Evolutionary conservation across 495 filamentous ascomycete genomes (phyloP).

Genomic region (Penicillium odoratum): DNA sequence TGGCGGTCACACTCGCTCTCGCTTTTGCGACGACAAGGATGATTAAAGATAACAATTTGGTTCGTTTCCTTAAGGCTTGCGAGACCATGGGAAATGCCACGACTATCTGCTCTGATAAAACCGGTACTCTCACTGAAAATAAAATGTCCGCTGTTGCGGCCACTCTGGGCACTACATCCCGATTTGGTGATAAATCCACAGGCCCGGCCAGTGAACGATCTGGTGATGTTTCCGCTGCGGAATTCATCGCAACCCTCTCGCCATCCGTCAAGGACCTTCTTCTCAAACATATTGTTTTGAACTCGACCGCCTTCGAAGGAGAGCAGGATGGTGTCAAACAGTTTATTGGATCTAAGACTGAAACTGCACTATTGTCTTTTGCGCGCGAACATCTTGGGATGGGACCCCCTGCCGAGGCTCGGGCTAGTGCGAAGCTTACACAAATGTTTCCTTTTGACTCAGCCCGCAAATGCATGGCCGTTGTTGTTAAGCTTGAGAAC

Average conservation of each 20-base stretch:
- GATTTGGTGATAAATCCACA: slow-evolving; percentile 62
- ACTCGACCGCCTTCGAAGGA: slow-evolving; percentile 88
- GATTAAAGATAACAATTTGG: slow-evolving; percentile 93
- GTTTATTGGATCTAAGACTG: slow-evolving; percentile 89
- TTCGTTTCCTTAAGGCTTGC: slow-evolving; percentile 86
- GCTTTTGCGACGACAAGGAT: slow-evolving; percentile 94
- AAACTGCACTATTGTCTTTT: slow-evolving; percentile 77
- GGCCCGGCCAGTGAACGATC: slow-evolving; percentile 19
- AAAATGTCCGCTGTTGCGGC: slow-evolving; percentile 87
- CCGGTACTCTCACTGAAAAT: slow-evolving; percentile 91
- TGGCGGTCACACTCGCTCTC: slow-evolving; percentile 90
- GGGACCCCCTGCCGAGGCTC: slow-evolving; percentile 64
- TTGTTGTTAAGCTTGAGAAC: slow-evolving; percentile 65
- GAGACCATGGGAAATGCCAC: slow-evolving; percentile 99
- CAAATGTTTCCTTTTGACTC: slow-evolving; percentile 89
- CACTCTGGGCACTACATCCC: slow-evolving; percentile 65
- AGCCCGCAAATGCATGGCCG: slow-evolving; percentile 84
- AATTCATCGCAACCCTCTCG: slow-evolving; percentile 61
- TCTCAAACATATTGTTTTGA: slow-evolving; percentile 73
- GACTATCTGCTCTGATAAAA: slow-evolving; percentile 96
- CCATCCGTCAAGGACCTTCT: slow-evolving; percentile 61
- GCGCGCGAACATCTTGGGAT: slow-evolving; percentile 77
- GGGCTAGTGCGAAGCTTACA: slow-evolving; percentile 65
- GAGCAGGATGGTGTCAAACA: slow-evolving; percentile 63
- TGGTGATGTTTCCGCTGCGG: slow-evolving; percentile 51